Evolutionary conservation across 2,329 filamentous ascomycete genomes (phyloP).

Genomic region (Dactylellina cionopaga): DNA sequence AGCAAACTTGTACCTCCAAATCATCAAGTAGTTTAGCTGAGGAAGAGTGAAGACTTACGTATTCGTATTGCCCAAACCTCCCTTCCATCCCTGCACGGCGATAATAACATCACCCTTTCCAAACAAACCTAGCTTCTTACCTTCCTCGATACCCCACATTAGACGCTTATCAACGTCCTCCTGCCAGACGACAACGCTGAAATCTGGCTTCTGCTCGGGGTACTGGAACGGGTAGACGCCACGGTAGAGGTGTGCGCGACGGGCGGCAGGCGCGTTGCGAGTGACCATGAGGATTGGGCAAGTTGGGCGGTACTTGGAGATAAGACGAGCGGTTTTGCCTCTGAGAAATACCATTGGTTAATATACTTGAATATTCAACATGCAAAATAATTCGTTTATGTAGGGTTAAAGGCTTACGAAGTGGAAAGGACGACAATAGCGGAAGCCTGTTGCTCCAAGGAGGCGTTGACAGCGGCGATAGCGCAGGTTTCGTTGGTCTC

Average conservation of each 20-base stretch:
- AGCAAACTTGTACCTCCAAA: not conserved
- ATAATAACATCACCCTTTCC: conserved; percentile 78
- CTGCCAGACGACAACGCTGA: conserved; percentile 92
- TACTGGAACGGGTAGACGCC: conserved; percentile 98
- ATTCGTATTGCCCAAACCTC: conserved; percentile 91
- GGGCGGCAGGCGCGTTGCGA: conserved; percentile 80
- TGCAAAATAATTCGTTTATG: not conserved
- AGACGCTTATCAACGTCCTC: conserved; percentile 97
- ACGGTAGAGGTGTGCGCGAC: conserved; percentile 95
- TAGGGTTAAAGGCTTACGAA: conserved; percentile 65
- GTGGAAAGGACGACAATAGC: conserved; percentile 97
- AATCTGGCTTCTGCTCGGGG: conserved; percentile 92
- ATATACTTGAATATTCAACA: conserved; percentile 2
- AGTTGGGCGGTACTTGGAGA: conserved; percentile 98
- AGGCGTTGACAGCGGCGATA: conserved; percentile 95
- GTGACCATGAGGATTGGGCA: conserved; percentile 99
- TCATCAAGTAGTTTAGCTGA: not conserved
- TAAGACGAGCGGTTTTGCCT: conserved; percentile 89
- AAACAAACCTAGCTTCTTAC: conserved; percentile 81
- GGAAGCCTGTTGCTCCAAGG: conserved; percentile 93
- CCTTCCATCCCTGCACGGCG: conserved; percentile 90
- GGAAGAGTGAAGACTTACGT: conserved; percentile 66
- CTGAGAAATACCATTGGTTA: conserved; percentile 63
- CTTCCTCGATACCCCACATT: conserved; percentile 93
- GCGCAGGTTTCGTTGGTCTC: conserved; percentile 91